Evolutionary conservation across 2,329 filamentous ascomycete genomes (phyloP), one percentile per base, ranked within the genome.

Genomic region (Didymosphaeria variabile): DNA sequence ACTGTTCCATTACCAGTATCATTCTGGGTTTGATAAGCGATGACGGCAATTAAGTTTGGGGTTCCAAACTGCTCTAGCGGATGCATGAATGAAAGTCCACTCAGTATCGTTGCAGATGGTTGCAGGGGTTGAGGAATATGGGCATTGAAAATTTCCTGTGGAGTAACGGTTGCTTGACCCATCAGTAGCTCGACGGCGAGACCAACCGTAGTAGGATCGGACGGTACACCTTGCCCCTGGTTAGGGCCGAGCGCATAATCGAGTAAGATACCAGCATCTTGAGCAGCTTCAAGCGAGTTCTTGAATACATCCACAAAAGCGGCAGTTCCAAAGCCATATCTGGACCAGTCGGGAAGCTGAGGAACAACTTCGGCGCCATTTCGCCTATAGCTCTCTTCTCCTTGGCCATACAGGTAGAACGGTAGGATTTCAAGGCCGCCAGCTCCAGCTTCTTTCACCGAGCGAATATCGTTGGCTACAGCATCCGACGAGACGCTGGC

Each of bases 181-280:
- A 58, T 59, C 23, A 60, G 44, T n/a, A 69, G 51, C 50, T 71
- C 46, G 1, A 64, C 56, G 7, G 67, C 63, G 6, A 72, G 55
- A 1, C 69, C 69, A 5, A 32, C 47, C 0, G 62, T 62, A 4
- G 8, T 47, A 4, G 64, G 60, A n/a, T 64, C 58, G 17, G 74
- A 69, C 0, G 82, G 83, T 3, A 83, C 80, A 15, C 83, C 83
- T 49, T 79, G 75, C 4, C 83, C 84, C 65, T 83, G 80, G 60
- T 82, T 83, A 0, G 83, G 79, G 0, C 83, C 83, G 1, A 85
- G 51, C 0, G 79, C 72, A 64, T 83, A 82, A 62, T 85, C 83
- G 66, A 85, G 76, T 5, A 79, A 57, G 10, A 84, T 47, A 0
- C 71, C 78, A 19, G 75, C 60, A 0, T 81, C 77, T 17, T 76